These are phyloP conservation scores for Serendipita sp. DNA, from an alignment of 768 basidiomycete species.

Conservation along the genomic window DNA sequence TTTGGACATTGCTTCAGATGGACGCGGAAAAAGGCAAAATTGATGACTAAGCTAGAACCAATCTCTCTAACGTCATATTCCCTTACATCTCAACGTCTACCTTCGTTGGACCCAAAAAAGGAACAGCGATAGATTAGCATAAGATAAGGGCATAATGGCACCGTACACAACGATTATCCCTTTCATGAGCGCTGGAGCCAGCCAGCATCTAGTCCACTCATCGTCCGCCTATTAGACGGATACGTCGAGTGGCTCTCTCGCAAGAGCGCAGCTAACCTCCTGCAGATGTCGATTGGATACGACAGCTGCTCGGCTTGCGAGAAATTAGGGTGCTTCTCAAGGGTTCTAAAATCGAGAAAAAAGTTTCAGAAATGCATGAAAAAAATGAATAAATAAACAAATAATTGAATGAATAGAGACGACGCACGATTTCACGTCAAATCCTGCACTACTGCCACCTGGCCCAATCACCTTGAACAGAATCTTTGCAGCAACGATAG, in stretches of 20 bases:
- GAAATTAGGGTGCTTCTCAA: conserved; percentile 63
- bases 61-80: neutral
- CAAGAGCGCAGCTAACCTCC: conserved; percentile 48
- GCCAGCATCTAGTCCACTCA: conserved; percentile 72
- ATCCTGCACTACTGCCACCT: conserved; percentile 30
- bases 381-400: too few species aligned
- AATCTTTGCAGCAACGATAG: conserved; percentile 63
- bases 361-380: neutral
- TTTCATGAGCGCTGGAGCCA: conserved; percentile 36
- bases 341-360: conserved; percentile 27
- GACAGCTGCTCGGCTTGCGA: conserved; percentile 76
- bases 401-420: neutral
- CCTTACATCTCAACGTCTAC: neutral
- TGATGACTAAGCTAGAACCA: neutral
- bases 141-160: neutral
- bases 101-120: too few species aligned
- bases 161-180: neutral
- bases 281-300: conserved; percentile 68
- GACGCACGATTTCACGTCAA: conserved; percentile 39
- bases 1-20: neutral
- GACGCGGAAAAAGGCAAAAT: too few species aligned
- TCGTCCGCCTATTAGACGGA: conserved; percentile 54
- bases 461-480: conserved; percentile 58
- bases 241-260: conserved; percentile 65
- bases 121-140: neutral